Percentiles rank a stretch among this genome's conserved stretches.
These are phyloP conservation scores for Berberis vulgaris DNA, from an alignment of 164 flowering plant genomes.

Conservation along the genomic window DNA sequence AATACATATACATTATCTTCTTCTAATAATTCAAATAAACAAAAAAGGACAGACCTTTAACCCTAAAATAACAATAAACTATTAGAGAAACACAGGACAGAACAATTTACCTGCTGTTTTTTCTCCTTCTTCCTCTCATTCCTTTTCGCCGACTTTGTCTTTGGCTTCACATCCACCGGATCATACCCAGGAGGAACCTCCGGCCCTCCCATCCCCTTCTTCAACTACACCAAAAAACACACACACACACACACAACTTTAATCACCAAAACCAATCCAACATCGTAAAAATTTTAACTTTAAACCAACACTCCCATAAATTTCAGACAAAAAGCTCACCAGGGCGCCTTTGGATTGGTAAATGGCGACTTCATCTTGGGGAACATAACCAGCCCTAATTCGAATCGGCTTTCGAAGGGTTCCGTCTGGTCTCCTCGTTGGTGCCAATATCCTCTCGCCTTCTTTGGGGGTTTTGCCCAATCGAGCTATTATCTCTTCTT, in stretches of 20 bases:
- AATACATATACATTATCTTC: no score
- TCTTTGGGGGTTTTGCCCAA: conserved; percentile 20
- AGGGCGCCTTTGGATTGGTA: conserved; percentile 29
- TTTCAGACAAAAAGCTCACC: conserved; percentile 5
- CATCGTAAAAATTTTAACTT: background rate
- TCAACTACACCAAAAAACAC: conserved; percentile 14
- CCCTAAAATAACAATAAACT: background rate
- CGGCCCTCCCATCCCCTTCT: conserved; percentile 16
- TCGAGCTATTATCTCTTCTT: background rate
- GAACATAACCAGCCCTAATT: conserved; percentile 30
- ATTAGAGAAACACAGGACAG: background rate
- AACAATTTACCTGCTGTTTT: conserved; percentile 17
- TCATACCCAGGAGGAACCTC: conserved; percentile 31
- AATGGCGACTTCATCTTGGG: conserved; percentile 32
- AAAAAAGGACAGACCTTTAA: no score
- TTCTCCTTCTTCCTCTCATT: conserved; percentile 35
- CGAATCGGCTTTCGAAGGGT: conserved; percentile 25
- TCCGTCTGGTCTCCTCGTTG: conserved; percentile 29
- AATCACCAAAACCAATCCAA: background rate
- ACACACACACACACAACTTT: background rate
- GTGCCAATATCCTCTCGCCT: conserved; percentile 26
- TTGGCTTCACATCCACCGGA: conserved; percentile 25
- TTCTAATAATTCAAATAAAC: no score
- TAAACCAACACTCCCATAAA: background rate
- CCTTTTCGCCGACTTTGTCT: conserved; percentile 29